A percentile compares a stretch with the other conserved stretches of the same genome.
phyloP scores from a whole-genome alignment of 768 basidiomycete species.

The Pisolithus orientalis region DNA sequence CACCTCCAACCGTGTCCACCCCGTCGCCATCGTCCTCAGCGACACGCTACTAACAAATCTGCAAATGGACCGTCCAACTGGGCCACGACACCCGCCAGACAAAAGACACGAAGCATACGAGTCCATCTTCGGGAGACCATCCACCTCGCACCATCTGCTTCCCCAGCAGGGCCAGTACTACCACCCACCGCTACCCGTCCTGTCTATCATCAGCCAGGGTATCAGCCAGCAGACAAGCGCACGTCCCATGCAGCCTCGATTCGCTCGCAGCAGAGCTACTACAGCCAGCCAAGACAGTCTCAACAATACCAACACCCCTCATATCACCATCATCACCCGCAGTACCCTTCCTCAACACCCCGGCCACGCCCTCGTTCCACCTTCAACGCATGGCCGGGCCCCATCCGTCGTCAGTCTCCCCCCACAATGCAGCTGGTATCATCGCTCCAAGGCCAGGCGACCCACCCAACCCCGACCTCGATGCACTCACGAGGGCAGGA shows the following conservation, averaged over 20 bases:
- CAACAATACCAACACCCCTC: constrained; percentile 19
- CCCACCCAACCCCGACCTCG: constrained; percentile 40
- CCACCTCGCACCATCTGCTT: constrained; percentile 44
- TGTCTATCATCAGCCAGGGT: constrained; percentile 26
- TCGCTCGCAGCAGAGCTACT: constrained; percentile 22
- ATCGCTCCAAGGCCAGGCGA: constrained; percentile 44
- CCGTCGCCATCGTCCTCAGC: no score
- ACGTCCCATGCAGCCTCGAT: constrained; percentile 40
- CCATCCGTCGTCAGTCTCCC: constrained; percentile 44
- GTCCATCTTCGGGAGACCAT: constrained; percentile 80
- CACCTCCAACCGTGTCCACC: no score
- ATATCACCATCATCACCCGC: constrained; percentile 3
- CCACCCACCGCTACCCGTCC: constrained; percentile 11
- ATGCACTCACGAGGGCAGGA: constrained; percentile 41
- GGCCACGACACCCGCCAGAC: constrained; percentile 52
- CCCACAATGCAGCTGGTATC: constrained; percentile 33
- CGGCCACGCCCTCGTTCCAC: constrained; percentile 30
- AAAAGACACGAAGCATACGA: constrained; percentile 81
- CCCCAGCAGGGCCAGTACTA: constrained; percentile 2
- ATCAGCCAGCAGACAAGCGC: constrained; percentile 38
- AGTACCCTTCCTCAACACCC: constrained; percentile 15
- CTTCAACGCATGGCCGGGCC: constrained; percentile 37
- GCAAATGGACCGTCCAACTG: constrained; percentile 48
- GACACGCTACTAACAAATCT: no score
- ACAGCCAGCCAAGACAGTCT: constrained; percentile 30